Base-by-base conservation (phyloP, 2,329 filamentous ascomycete genomes). In the Penicillium thymicola region DNA sequence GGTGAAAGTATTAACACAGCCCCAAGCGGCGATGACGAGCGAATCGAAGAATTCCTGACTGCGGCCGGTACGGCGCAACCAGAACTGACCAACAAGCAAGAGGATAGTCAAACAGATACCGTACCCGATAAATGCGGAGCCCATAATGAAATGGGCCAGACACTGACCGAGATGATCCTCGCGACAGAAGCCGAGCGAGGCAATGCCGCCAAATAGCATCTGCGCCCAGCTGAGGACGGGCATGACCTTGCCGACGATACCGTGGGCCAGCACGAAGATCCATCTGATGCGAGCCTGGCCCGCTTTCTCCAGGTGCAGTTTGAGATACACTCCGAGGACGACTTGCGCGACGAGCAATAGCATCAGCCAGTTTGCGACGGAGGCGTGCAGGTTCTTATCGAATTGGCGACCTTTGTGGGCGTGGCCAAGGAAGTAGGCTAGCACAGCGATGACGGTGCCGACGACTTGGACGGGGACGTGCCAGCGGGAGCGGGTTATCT, bases 1-100 rank as follows among this genome's bases (percentile, higher is more conserved):
- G 18, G 94, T 99, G 66, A 99, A 97, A 9, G 94, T 97, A 75
- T 97, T 99, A 75, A 99, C 88, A 70, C 91, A 95, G 34, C 93
- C 94, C 94, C 94, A 99, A 0, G 89, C 87, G 1, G 92, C 90
- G 70, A 99, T 97, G 65, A 97, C 83, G 48, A 88, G 76, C 59
- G 89, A 94, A 75, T 99, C 94, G 74, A 94, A 97, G 78, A 99
- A 99, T 74, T 99, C 94, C 73, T 97, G 94, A 54, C 90, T 95
- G 51, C 91, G 85, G 18, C 92, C 92, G 4, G 87, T 89, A 46
- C 88, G 84, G 63, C 85, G 86, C 55, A 99, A 78, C 91, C 92
- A 97, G 32, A 85, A 77, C 75, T 97, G 94, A 14, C 94, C 94
- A 40, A 94, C 91, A 8, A 97, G 79, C 34, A 97, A 83, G 21